These are phyloP conservation scores for Onygenales sp. DNA, from an alignment of 2,329 filamentous ascomycete genomes.

Conservation along the genomic window DNA sequence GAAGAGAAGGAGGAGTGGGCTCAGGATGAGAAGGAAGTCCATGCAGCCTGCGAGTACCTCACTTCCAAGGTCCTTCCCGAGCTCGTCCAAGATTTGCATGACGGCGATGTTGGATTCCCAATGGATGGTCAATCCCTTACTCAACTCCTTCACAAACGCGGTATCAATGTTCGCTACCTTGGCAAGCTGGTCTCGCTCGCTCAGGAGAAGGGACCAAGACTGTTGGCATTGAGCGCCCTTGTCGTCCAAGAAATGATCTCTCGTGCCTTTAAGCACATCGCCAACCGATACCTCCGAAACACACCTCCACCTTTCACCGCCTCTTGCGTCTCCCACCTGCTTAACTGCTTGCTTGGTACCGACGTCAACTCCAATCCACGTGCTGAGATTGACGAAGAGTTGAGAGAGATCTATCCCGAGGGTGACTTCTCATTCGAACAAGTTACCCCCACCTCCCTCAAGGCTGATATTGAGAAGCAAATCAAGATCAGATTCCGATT, in stretches of 20 bases:
- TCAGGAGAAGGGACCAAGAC: slow-evolving; percentile 56
- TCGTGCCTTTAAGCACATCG: slow-evolving; percentile 91
- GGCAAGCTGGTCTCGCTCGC: slow-evolving; percentile 68
- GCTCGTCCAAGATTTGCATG: slow-evolving; percentile 74
- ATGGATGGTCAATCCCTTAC: slow-evolving; percentile 95
- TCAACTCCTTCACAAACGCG: slow-evolving; percentile 84
- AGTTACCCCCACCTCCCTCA: slow-evolving; percentile 64
- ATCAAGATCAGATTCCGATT: slow-evolving; percentile 67
- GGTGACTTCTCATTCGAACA: slow-evolving; percentile 72
- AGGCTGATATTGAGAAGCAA: slow-evolving; percentile 61
- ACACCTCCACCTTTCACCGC: slow-evolving; percentile 72
- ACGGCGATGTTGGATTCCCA: slow-evolving; percentile 91
- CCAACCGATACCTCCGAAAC: slow-evolving; percentile 67
- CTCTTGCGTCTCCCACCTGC: slow-evolving; percentile 70
- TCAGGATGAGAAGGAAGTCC: slow-evolving; percentile 80
- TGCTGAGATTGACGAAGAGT: slow-evolving; percentile 63
- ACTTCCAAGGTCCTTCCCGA: slow-evolving; percentile 70
- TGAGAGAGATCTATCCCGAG: slow-evolving; percentile 70
- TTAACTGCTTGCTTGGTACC: slow-evolving; percentile 84
- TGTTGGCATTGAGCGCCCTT: slow-evolving; percentile 68
- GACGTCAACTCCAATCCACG: slow-evolving; percentile 67
- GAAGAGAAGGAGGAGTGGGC: slow-evolving; percentile 78
- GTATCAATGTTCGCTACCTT: slow-evolving; percentile 95
- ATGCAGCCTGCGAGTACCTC: slow-evolving; percentile 71
- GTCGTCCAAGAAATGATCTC: slow-evolving; percentile 86